Evolutionary conservation across 495 filamentous ascomycete species (phyloP).

Genomic region (Choiromyces venosus): DNA sequence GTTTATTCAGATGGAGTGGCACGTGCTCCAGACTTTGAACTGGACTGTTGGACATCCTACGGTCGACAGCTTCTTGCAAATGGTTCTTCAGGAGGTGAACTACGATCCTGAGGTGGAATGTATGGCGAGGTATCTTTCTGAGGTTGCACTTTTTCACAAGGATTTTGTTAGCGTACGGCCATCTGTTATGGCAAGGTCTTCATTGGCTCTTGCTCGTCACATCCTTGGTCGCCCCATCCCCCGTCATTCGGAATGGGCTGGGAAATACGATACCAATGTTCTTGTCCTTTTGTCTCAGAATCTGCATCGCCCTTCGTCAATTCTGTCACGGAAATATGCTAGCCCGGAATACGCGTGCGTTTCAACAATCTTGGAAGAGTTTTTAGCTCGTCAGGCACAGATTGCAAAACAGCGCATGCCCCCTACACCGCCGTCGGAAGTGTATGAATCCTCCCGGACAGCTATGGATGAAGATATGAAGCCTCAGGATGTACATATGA

Average conservation of each 20-base stretch:
- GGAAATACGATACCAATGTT: conserved; percentile 69
- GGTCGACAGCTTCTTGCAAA: conserved; percentile 82
- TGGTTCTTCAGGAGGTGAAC: conserved; percentile 59
- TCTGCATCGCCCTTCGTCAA: conserved; percentile 77
- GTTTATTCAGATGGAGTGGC: conserved; percentile 99
- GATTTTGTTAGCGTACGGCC: conserved; percentile 89
- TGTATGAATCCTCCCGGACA: conserved; percentile 50
- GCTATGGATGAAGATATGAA: conserved; percentile 48
- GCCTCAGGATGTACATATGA: conserved; percentile 49
- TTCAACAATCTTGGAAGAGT: conserved; percentile 72
- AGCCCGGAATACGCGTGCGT: conserved; percentile 74
- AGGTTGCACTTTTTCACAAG: conserved; percentile 90
- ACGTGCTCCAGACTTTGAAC: conserved; percentile 93
- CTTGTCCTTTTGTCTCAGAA: conserved; percentile 79
- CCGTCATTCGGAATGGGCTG: conserved; percentile 70
- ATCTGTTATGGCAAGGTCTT: conserved; percentile 81
- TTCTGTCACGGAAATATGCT: conserved; percentile 82
- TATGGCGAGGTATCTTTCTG: conserved; percentile 87
- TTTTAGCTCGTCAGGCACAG: conserved; percentile 76
- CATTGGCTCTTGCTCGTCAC: conserved; percentile 76
- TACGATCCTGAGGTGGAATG: conserved; percentile 84
- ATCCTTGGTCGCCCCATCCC: conserved; percentile 76
- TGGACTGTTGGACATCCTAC: conserved; percentile 96
- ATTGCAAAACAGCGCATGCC: conserved; percentile 57
- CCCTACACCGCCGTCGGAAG: conserved; percentile 64